Evolutionary conservation across 192 early-diverging fungal genomes (phyloP), one percentile per base, ranked within the genome.

Genomic region (Coemansia guatemalensis): DNA sequence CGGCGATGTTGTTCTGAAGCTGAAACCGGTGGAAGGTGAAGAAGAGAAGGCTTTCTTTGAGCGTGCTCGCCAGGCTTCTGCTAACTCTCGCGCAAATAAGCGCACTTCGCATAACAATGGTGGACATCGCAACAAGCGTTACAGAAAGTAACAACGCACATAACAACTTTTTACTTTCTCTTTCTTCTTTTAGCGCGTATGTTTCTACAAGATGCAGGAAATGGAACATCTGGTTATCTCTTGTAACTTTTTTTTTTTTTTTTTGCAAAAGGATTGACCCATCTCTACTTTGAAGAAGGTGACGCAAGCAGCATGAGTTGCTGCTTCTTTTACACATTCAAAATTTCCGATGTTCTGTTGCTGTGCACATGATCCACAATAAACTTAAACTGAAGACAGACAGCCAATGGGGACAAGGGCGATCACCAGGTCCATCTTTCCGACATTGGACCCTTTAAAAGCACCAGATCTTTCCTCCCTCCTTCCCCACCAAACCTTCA

Each of bases 11-110:
- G 29, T 56, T 8, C 41, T 78, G 48, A 61, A 53, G 49, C 66
- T 78, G 56, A 25, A 48, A 12, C 50, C 32, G 3, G 67, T 73
- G 21, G 66, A 58, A 20, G 69, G 58, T 35, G 69, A 72, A 27
- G 69, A 39, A 3, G 61, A 72, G 56, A 68, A 68, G 56, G 74
- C 67, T 9, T 76, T 76, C 48, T 62, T 53, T 33, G 74, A 76
- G 64, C 74, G 74, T 29, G 74, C 74, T 1, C 59, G 64, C 54
- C 60, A 64, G 8, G 62, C 73, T 8, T 23, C 47, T 17, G 68
- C 20, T 23, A 52, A 29, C 33, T 27, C 58, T 4, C 39, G 35
- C 24, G 29, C 48, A n/a, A 65, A 61, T 52, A 51, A 53, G 29
- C 51, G 53, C 58, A 48, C 61, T 47, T 14, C 21, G 29, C 39